Percentiles rank a stretch among this genome's conserved stretches.
Conservation (phyloP, 495 filamentous ascomycete genomes). For the Alectoria sarmentosa region DNA sequence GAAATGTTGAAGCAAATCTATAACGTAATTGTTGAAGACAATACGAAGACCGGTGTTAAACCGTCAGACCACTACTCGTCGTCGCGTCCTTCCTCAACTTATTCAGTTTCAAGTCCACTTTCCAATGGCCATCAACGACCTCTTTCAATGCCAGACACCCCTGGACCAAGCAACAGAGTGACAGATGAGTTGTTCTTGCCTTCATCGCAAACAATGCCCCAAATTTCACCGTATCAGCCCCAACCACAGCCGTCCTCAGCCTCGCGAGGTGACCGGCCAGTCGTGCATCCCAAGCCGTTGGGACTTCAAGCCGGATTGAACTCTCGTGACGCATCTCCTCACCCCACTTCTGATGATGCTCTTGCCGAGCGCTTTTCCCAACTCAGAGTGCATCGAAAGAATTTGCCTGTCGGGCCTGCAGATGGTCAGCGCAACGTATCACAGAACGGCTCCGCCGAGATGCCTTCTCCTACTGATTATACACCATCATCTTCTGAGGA, state of each 20-base stretch:
- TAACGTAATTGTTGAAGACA: slow-evolving; percentile 61
- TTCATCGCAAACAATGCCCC: not conserved
- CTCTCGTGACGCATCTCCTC: slow-evolving; percentile 3
- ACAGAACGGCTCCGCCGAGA: slow-evolving; percentile 6
- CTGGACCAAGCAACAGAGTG: slow-evolving; percentile 6
- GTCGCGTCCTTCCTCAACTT: slow-evolving; percentile 2
- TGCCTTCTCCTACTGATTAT: slow-evolving; percentile 34
- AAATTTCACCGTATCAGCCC: not conserved
- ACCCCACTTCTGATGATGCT: slow-evolving; percentile 31
- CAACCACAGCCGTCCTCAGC: not conserved
- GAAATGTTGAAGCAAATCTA: slow-evolving; percentile 53
- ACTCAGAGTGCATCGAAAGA: slow-evolving; percentile 36
- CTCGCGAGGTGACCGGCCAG: slow-evolving; percentile 38
- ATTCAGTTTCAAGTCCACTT: slow-evolving; percentile 1
- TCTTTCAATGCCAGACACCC: slow-evolving; percentile 29
- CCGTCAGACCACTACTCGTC: slow-evolving; percentile 7
- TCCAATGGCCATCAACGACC: slow-evolving; percentile 17
- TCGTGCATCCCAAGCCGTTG: slow-evolving; percentile 56
- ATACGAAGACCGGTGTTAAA: slow-evolving; percentile 44
- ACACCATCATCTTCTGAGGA: slow-evolving; percentile 31
- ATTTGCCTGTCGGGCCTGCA: slow-evolving; percentile 6
- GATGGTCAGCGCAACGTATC: not conserved
- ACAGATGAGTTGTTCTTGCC: slow-evolving; percentile 20
- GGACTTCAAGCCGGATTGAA: slow-evolving; percentile 47
- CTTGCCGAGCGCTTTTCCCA: slow-evolving; percentile 53